Evolutionary conservation across 1,284 basidiomycete genomes (phyloP), one percentile per base, ranked within the genome.

Genomic region (Apiotrichum sp.): DNA sequence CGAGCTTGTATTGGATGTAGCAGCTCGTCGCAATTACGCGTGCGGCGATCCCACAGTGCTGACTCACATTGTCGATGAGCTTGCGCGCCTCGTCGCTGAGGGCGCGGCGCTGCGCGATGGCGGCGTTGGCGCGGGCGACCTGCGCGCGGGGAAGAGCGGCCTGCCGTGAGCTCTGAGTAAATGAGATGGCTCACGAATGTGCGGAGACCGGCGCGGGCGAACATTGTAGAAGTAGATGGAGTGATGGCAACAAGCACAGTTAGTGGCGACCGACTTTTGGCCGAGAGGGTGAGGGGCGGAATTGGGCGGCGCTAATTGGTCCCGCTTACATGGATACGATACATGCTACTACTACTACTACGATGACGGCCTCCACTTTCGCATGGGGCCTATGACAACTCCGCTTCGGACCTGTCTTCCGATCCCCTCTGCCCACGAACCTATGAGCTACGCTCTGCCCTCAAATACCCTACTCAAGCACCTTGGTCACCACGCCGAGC

Each of bases 21-120:
- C n/a, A n/a, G n/a, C n/a, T n/a, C n/a, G n/a, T n/a, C n/a, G n/a
- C n/a, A n/a, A n/a, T n/a, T n/a, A n/a, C n/a, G n/a, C n/a, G n/a
- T n/a, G n/a, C n/a, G n/a, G n/a, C n/a, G n/a, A n/a, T n/a, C n/a
- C n/a, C n/a, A n/a, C n/a, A n/a, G n/a, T n/a, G n/a, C n/a, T n/a
- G n/a, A 62, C 73, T 50, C 58, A 78, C 79, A 55, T 69, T 61
- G 61, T 81, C 78, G 59, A 81, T 81, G 61, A 78, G 74, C 61
- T 75, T 72, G 47, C 77, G 68, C 13, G 77, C 77, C 50, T 80
- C 73, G 29, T 71, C 71, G 6, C 76, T 76, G 16, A 81, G 69
- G 8, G 67, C 58, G n/a, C 79, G 72, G 29, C 67, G 62, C 51
- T 76, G 68, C 9, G 69, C 62, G 33, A 75, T 39, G 35, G 67